These are phyloP conservation scores for Huntiella bhutanensis DNA, from an alignment of 2,329 filamentous ascomycete genomes.

Conservation along the genomic window DNA sequence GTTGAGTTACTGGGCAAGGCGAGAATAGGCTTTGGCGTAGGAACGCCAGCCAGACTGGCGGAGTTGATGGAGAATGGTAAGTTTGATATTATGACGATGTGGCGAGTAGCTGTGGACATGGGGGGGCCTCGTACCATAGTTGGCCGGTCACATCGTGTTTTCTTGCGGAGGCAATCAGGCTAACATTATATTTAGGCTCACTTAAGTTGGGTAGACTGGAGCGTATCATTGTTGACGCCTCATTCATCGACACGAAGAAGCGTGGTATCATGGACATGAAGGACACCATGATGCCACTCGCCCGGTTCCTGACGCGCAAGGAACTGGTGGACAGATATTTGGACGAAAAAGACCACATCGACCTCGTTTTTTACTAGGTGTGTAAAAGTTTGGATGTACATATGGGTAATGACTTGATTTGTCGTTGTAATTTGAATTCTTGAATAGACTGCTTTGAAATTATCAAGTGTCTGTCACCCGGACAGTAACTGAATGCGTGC, in stretches of 20 bases:
- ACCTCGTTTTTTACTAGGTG: conserved; percentile 43
- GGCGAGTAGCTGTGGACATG: neutral
- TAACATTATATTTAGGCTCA: conserved; percentile 27
- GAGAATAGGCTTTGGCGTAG: conserved; percentile 71
- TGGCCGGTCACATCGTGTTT: neutral
- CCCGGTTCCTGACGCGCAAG: conserved; percentile 50
- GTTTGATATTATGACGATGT: conserved; percentile 13
- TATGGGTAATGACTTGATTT: no score
- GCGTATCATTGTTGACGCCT: conserved; percentile 74
- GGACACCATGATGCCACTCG: conserved; percentile 67
- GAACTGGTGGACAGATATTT: conserved; percentile 55
- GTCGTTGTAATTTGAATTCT: no score
- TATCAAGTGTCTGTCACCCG: no score
- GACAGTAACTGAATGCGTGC: no score
- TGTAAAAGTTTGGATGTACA: no score
- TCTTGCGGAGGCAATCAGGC: neutral
- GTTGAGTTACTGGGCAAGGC: conserved; percentile 51
- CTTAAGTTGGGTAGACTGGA: conserved; percentile 53
- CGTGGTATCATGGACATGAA: conserved; percentile 87
- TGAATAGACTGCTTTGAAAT: no score
- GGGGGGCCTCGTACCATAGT: neutral
- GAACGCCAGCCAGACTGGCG: conserved; percentile 65
- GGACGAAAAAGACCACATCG: conserved; percentile 36
- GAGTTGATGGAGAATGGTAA: conserved; percentile 68
- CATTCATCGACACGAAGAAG: conserved; percentile 89